These are phyloP conservation scores for Exsudoporus frostii DNA, from an alignment of 768 basidiomycete species.

Conservation along the genomic window DNA sequence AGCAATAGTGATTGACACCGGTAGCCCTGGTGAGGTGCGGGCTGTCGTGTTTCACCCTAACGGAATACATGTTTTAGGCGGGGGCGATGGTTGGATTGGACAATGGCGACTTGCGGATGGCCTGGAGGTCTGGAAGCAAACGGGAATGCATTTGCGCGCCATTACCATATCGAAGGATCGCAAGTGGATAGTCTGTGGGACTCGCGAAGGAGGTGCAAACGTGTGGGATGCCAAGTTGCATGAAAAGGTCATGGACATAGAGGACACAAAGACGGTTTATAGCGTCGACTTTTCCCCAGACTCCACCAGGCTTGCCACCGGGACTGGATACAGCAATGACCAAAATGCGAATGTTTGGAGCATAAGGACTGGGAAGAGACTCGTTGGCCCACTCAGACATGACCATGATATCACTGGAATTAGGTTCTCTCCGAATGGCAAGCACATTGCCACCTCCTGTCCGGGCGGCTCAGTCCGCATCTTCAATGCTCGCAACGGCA, in stretches of 20 bases:
- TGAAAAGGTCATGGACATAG: neutral
- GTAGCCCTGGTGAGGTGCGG: too few relatives aligned
- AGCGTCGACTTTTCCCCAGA: neutral
- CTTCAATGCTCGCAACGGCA: neutral
- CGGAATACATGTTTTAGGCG: too few relatives aligned
- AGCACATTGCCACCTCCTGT: too few relatives aligned
- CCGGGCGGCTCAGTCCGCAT: too few relatives aligned
- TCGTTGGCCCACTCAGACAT: neutral
- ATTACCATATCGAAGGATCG: neutral
- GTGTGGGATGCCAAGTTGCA: neutral
- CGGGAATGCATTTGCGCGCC: neutral
- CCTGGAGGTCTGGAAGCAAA: neutral
- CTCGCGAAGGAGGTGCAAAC: rapidly evolving
- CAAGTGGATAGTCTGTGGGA: neutral
- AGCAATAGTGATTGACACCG: too few relatives aligned
- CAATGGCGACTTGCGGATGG: too few relatives aligned
- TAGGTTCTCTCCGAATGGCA: neutral
- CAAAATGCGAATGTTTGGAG: neutral
- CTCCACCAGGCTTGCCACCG: neutral
- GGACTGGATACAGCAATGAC: neutral
- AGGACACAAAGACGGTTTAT: rapidly evolving
- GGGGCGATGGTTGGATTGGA: too few relatives aligned
- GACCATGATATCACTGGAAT: rapidly evolving
- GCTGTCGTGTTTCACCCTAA: too few relatives aligned
- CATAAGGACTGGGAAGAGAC: neutral